phyloP scores from a whole-genome alignment of 768 basidiomycete species.

The Auriscalpium microsporum region DNA sequence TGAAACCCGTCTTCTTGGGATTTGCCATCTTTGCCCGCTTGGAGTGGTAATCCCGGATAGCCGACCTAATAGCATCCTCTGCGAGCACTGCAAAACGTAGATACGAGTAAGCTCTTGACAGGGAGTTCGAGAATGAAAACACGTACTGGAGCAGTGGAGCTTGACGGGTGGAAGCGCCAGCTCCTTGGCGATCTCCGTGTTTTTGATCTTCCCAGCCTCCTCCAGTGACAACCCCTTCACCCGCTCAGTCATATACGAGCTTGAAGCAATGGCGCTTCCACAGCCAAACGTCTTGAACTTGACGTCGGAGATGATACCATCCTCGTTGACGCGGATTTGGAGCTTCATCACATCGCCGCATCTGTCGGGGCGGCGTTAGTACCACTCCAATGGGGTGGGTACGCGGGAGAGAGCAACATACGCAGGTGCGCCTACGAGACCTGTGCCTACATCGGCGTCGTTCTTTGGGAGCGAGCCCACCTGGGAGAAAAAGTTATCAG shows the following conservation, averaged over 20 bases:
- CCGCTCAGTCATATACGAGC: conserved; percentile 97
- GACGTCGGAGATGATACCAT: conserved; percentile 94
- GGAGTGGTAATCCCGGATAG: conserved; percentile 89
- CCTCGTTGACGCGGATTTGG: conserved; percentile 93
- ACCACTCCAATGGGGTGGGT: neutral
- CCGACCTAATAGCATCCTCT: conserved; percentile 97
- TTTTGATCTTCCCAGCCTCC: conserved; percentile 93
- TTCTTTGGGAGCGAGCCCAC: conserved; percentile 93
- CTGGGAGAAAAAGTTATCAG: conserved; percentile 57
- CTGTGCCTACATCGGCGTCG: conserved; percentile 90
- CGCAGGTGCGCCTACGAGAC: conserved; percentile 96
- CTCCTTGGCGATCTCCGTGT: conserved; percentile 99
- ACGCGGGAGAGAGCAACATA: conserved; percentile 32
- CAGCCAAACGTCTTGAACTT: conserved; percentile 99
- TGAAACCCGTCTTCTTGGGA: conserved; percentile 52
- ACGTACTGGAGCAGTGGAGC: conserved; percentile 86
- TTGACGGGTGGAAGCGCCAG: conserved; percentile 93
- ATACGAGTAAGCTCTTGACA: conserved; percentile 1
- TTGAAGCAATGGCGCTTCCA: conserved; percentile 95
- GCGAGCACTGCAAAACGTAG: conserved; percentile 62
- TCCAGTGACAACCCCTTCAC: conserved; percentile 92
- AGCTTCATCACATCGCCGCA: conserved; percentile 99
- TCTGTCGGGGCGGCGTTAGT: conserved; percentile 31
- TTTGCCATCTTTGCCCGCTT: conserved; percentile 57
- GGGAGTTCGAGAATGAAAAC: neutral